Conservation (phyloP, 352 stramenopile species). For the Phytophthora lateralis region DNA sequence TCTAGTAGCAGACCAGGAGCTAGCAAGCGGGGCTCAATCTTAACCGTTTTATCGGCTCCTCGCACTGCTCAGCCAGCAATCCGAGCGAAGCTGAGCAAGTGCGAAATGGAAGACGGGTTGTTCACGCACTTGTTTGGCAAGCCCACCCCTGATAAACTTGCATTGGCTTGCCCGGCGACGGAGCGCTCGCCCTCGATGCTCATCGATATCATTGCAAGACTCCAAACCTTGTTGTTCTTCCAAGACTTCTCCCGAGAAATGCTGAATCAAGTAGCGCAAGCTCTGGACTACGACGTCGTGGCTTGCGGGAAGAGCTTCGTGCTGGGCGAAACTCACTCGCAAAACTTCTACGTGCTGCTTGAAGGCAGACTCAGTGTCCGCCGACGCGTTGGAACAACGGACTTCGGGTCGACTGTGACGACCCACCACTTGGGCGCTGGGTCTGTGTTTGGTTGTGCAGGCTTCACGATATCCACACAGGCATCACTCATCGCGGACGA, state of each 20-base stretch:
- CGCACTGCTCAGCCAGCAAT: conserved; percentile 11
- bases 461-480: conserved; percentile 52
- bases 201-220: conserved; percentile 46
- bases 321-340: conserved; percentile 58
- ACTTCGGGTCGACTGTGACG: conserved; percentile 65
- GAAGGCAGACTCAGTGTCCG: conserved; percentile 62
- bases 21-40: conserved; percentile 27
- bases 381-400: conserved; percentile 50
- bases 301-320: conserved; percentile 63
- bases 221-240: conserved; percentile 70
- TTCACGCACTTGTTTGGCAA: conserved; percentile 76
- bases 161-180: conserved; percentile 49
- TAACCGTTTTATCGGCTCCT: background rate
- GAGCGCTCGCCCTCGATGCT: conserved; percentile 54
- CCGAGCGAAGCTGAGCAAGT: conserved; percentile 25
- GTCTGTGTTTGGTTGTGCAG: conserved; percentile 62
- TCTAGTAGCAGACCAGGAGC: conserved; percentile 7
- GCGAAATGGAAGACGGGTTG: conserved; percentile 61
- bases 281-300: conserved; percentile 76
- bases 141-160: conserved; percentile 64
- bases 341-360: conserved; percentile 74
- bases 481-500: conserved; percentile 68
- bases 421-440: conserved; percentile 68
- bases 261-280: conserved; percentile 45
- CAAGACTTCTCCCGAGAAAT: conserved; percentile 60